A percentile compares a stretch with the other conserved stretches of the same genome.
Evolutionary conservation across 2,329 filamentous ascomycete genomes (phyloP).

Genomic region (Dactylellina leptospora): DNA sequence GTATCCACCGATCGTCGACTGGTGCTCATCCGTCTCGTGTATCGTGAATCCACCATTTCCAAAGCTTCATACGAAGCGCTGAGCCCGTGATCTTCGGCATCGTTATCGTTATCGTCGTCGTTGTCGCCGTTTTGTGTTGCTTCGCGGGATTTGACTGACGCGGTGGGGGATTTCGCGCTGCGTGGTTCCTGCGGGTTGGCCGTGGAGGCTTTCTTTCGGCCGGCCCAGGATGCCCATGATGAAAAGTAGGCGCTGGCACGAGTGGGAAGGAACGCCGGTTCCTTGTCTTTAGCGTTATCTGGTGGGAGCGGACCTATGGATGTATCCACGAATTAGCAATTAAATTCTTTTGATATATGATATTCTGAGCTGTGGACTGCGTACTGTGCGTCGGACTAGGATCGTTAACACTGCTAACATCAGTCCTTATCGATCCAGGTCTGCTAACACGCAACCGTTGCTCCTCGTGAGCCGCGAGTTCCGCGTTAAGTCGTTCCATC

Average conservation of each 20-base stretch:
- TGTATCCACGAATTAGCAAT: too few relatives aligned
- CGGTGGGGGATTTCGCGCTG: conserved; percentile 27
- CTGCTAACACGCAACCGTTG: conserved; percentile 59
- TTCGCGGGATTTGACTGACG: conserved; percentile 26
- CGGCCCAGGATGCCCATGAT: conserved; percentile 75
- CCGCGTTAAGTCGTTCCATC: conserved; percentile 64
- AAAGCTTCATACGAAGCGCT: conserved; percentile 26
- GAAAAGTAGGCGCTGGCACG: conserved; percentile 71
- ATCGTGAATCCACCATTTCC: conserved; percentile 36
- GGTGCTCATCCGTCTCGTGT: conserved; percentile 20
- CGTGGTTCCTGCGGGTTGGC: conserved; percentile 10
- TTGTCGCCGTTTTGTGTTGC: conserved; percentile 6
- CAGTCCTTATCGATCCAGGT: conserved; percentile 52
- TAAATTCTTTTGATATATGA: background rate
- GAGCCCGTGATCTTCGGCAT: conserved; percentile 10
- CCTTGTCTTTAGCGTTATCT: conserved; percentile 26
- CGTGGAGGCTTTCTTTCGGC: conserved; percentile 66
- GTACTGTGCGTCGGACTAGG: conserved; percentile 49
- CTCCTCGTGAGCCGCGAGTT: conserved; percentile 62
- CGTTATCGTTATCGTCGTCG: background rate
- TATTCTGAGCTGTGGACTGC: conserved; percentile 27
- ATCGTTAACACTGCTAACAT: conserved; percentile 46
- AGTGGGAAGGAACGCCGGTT: conserved; percentile 50
- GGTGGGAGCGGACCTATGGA: conserved; percentile 26
- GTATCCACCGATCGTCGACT: conserved; percentile 40